Evolutionary conservation across 176 grass and related monocot species (phyloP), one percentile per base, ranked within the genome.

Genomic region (Phoenix roebelenii): DNA sequence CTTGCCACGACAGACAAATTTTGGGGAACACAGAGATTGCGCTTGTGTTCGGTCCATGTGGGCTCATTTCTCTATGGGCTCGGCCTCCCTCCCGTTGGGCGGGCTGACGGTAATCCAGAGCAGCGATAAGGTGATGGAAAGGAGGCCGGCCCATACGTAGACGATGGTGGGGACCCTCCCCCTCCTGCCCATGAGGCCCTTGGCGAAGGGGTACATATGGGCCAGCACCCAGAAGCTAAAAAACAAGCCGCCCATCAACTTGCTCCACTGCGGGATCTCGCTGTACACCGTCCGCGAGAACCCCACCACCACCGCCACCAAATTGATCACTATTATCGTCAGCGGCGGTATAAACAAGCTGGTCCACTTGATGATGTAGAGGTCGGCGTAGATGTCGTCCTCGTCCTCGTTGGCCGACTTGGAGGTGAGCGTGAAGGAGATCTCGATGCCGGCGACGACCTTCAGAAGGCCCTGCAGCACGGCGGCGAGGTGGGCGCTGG

Each of bases 351-450:
- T 79, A 35, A 79, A 79, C 17, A 79, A 60, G 15, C 67, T 72
- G 4, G 76, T 79, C 58, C 67, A 79, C 29, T 79, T 79, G 23
- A 79, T 72, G 19, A 66, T 17, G 5, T 79, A 72, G 32, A 78
- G 76, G 22, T 78, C 76, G 4, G 67, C 67, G 17, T 71, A 78
- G 32, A 71, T 71, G 23, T 79, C 76, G 1, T 71, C 60, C 59
- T 72, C 68, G 12, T 79, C 76, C 15, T 79, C 76, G 20, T 50
- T 20, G 1, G 68, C 25, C 3, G 76, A 71, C 51, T 79, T 79
- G 30, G 76, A 71, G 5, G 76, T 79, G 28, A 79, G 67, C 1
- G 76, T 79, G 67, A 79, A 79, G 16, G 76, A 79, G 52, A 79
- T 79, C 67, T 79, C 76, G 28, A 79, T 79, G 1, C 76, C 76